A percentile compares a stretch with the other conserved stretches of the same genome.
Evolutionary conservation across 2,329 filamentous ascomycete species (phyloP).

Genomic region (Aspergillus glaucus): DNA sequence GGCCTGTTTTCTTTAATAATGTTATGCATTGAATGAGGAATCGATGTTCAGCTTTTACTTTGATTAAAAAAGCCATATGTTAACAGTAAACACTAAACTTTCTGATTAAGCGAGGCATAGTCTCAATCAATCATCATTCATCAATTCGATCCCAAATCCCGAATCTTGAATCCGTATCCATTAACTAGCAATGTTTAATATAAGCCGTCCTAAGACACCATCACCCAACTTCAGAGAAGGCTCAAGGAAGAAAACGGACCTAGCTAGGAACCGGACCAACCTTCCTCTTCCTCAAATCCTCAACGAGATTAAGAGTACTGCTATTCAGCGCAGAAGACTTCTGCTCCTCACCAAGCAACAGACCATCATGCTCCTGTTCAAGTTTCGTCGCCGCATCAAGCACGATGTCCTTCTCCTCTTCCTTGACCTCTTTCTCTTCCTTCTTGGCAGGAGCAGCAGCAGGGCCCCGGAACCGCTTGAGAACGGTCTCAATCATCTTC

Average conservation of each 20-base stretch:
- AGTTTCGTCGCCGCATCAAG: conserved; percentile 29
- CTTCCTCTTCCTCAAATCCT: conserved; percentile 63
- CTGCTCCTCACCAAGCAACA: conserved; percentile 21
- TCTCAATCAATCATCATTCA: not conserved
- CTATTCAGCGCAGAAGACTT: conserved; percentile 38
- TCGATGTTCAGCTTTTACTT: not conserved
- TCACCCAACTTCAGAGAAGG: not conserved
- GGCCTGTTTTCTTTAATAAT: not conserved
- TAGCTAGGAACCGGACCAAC: conserved; percentile 11
- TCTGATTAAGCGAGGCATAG: not conserved
- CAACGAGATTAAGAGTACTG: conserved; percentile 63
- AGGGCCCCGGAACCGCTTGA: conserved; percentile 52
- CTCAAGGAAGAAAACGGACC: conserved; percentile 5
- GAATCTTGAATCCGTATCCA: not conserved
- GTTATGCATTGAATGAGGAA: not conserved
- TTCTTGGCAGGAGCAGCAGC: conserved; percentile 19
- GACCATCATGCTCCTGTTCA: conserved; percentile 24
- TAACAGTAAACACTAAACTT: too few species aligned
- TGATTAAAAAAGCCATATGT: too few species aligned
- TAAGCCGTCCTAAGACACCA: not conserved
- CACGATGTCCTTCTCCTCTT: conserved; percentile 25
- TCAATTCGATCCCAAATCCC: not conserved
- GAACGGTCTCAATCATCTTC: conserved; percentile 61
- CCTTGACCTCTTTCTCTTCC: conserved; percentile 15
- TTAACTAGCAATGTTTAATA: not conserved